A percentile compares a stretch with the other conserved stretches of the same genome.
phyloP scores from a whole-genome alignment of 805 yeast genomes.

The Clavispora vitiphila region DNA sequence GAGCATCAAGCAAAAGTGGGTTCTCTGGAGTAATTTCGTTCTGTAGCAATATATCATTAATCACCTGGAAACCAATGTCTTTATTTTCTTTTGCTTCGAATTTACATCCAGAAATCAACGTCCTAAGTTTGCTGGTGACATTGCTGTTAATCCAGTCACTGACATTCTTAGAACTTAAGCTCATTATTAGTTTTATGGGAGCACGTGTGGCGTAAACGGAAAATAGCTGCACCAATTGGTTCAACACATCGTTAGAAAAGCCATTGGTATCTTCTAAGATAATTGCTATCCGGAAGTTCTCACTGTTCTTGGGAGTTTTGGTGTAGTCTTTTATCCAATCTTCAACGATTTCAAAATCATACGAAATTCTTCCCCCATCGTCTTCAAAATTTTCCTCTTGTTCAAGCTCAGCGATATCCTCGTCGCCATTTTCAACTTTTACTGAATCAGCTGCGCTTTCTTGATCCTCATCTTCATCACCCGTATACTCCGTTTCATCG shows the following conservation, averaged over 20 bases:
- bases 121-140: constrained; percentile 26
- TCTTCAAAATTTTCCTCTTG: constrained; percentile 15
- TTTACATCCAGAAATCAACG: constrained; percentile 25
- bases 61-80: constrained; percentile 28
- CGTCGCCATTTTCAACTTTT: constrained; percentile 7
- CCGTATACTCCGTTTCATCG: neutral
- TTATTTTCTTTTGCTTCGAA: constrained; percentile 30
- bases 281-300: constrained; percentile 18
- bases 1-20: constrained; percentile 21
- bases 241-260: constrained; percentile 28
- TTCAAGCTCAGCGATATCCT: constrained; percentile 2
- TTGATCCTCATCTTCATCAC: neutral
- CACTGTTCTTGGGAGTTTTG: constrained; percentile 4
- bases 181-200: constrained; percentile 34
- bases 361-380: constrained; percentile 23
- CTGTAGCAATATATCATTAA: constrained; percentile 29
- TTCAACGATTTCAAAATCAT: constrained; percentile 32
- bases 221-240: constrained; percentile 30
- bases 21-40: constrained; percentile 17
- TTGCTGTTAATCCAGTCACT: constrained; percentile 32
- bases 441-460: constrained; percentile 1
- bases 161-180: constrained; percentile 31
- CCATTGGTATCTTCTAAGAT: constrained; percentile 37
- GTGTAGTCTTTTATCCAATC: constrained; percentile 25
- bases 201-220: constrained; percentile 20